phyloP scores from a whole-genome alignment of 1,284 basidiomycete species.

The Ganoderma leucocontextum region DNA sequence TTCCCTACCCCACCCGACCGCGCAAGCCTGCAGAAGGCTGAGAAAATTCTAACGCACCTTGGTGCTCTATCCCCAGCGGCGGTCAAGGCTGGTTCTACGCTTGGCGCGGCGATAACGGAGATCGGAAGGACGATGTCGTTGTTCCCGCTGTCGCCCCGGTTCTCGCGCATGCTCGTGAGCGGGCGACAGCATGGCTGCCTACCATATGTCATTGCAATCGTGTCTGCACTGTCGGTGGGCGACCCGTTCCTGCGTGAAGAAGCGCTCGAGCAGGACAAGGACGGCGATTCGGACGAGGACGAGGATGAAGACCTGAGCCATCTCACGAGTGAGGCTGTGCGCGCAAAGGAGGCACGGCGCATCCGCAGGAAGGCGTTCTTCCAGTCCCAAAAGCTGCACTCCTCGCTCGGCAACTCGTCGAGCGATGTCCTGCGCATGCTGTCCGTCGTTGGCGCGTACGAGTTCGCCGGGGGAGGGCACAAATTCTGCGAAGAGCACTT shows the following conservation, averaged over 20 bases:
- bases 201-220: slow-evolving; percentile 91
- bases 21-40: slow-evolving; percentile 81
- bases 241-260: slow-evolving; percentile 96
- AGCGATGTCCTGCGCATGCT: slow-evolving; percentile 93
- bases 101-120: slow-evolving; percentile 81
- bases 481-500: slow-evolving; percentile 92
- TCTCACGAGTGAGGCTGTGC: slow-evolving; percentile 65
- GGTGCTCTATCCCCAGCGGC: slow-evolving; percentile 75
- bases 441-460: slow-evolving; percentile 95
- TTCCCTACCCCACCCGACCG: slow-evolving; percentile 97
- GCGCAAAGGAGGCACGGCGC: slow-evolving; percentile 74
- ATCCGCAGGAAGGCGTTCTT: slow-evolving; percentile 80
- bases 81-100: slow-evolving; percentile 42
- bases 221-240: slow-evolving; percentile 93
- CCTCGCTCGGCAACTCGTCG: slow-evolving; percentile 81
- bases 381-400: slow-evolving; percentile 83
- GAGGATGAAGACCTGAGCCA: slow-evolving; percentile 56
- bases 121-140: slow-evolving; percentile 92
- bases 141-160: slow-evolving; percentile 93
- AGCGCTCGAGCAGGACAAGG: slow-evolving; percentile 55
- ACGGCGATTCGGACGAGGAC: slow-evolving; percentile 50
- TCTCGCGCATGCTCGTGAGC: slow-evolving; percentile 93
- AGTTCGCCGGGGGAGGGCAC: slow-evolving; percentile 84
- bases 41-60: slow-evolving; percentile 82
- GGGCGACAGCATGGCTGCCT: slow-evolving; percentile 93